These are phyloP conservation scores for Penicillium subrubescens DNA, from an alignment of 495 filamentous ascomycete species.

Conservation along the genomic window DNA sequence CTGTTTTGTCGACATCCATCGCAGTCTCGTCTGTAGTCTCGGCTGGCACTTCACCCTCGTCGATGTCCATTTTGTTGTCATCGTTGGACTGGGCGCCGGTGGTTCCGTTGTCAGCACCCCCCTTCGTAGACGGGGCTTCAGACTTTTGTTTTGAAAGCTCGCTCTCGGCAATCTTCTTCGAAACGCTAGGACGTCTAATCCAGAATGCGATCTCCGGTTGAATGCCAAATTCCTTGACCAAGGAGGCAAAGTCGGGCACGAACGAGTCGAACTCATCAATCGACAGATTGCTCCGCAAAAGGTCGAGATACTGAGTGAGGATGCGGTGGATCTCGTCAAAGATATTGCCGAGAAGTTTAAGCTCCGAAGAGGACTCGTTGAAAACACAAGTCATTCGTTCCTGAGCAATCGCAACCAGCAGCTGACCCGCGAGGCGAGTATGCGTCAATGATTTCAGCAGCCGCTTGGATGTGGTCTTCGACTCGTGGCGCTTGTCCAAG, in stretches of 20 bases:
- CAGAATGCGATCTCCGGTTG: conserved; percentile 84
- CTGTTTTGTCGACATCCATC: conserved; percentile 46
- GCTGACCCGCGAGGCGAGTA: conserved; percentile 69
- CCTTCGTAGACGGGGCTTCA: conserved; percentile 24
- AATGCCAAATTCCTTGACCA: conserved; percentile 80
- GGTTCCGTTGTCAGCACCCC: conserved; percentile 23
- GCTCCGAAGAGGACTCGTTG: conserved; percentile 64
- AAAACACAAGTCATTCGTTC: conserved; percentile 81
- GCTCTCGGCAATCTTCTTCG: conserved; percentile 52
- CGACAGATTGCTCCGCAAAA: conserved; percentile 77
- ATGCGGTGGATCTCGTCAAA: conserved; percentile 88
- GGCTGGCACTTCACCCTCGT: conserved; percentile 27
- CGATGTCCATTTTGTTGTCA: conserved; percentile 39
- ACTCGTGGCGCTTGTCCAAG: conserved; percentile 75
- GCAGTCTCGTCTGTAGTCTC: conserved; percentile 21
- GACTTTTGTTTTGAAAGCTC: conserved; percentile 37
- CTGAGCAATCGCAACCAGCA: conserved; percentile 88
- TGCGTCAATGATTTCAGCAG: conserved; percentile 77
- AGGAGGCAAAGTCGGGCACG: conserved; percentile 71
- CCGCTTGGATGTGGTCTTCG: conserved; percentile 65
- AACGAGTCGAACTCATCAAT: conserved; percentile 76
- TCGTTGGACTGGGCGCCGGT: conserved; percentile 24
- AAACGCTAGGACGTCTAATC: conserved; percentile 74
- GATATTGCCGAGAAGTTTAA: conserved; percentile 81
- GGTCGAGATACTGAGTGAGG: conserved; percentile 83